Evolutionary conservation across 148 eudicot species (phyloP), one percentile per base, ranked within the genome.

Genomic region (Rhododendron vialii): DNA sequence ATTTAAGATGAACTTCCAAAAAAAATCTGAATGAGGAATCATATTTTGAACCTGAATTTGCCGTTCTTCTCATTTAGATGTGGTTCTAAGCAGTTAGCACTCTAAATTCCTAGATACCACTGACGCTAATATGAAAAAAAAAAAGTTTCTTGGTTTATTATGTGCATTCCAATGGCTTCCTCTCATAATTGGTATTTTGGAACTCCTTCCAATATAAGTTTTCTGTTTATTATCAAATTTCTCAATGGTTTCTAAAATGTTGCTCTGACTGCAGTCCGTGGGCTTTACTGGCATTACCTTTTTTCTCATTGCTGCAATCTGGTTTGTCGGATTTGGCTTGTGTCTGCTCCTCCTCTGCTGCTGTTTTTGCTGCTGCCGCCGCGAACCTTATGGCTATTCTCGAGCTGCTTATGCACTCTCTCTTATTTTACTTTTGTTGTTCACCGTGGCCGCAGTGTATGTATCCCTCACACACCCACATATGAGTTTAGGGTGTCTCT

Each of bases 261-360:
- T 86, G 53, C 43, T 85, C 48, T 90, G 53, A 7, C 79, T 86
- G 85, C 92, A 92, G 94, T 92, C 94, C n/a, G 92, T 84, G 43
- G 84, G 85, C 24, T 92, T 71, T 57, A 92, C 90, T 53, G 94
- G 89, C 33, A 84, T 83, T 78, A 88, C 92, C 20, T 84, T 91
- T 33, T 79, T 91, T 53, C 50, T 88, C 11, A 65, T 85, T 38
- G 94, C 94, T 75, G 85, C 80, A 80, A 33, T 87, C 73, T 92
- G 94, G 92, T 85, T 92, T 71, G 75, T 89, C 36, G 90, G 82
- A n/a, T 91, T 80, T 81, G 92, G 92, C 38, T 17, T 92, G 59
- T 87, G 84, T 78, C 88, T 89, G 81, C 78, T 91, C 47, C 33
- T 91, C 47, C 71, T 79, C 53, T 87, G 91, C 82, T 41, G 86